A percentile compares a stretch with the other conserved stretches of the same genome.
Conservation (phyloP, 306 rosid species). For the Phaseolus lunatus region DNA sequence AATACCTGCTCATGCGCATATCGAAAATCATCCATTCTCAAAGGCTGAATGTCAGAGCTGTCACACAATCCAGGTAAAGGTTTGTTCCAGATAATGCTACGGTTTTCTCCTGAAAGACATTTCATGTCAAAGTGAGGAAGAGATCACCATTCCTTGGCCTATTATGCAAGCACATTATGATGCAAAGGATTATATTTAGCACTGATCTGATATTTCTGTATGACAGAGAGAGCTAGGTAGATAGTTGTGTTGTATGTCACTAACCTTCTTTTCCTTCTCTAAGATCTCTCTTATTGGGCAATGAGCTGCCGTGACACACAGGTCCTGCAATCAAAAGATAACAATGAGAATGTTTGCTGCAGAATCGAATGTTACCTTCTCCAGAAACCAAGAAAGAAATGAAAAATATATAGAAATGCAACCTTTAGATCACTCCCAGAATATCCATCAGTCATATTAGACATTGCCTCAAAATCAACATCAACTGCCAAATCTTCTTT, state of each 20-base stretch:
- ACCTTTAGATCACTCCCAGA: slow-evolving; percentile 98
- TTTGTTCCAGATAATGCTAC: slow-evolving; percentile 70
- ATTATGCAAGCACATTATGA: background rate
- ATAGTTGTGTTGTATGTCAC: background rate
- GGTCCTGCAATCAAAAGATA: slow-evolving; percentile 51
- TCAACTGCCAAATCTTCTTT: slow-evolving; percentile 80
- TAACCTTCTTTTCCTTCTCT: slow-evolving; percentile 66
- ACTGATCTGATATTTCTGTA: background rate
- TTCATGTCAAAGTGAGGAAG: slow-evolving; percentile 35
- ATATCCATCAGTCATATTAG: slow-evolving; percentile 90
- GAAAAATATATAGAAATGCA: slow-evolving; percentile 31
- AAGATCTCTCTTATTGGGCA: slow-evolving; percentile 57
- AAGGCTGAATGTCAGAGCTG: slow-evolving; percentile 75
- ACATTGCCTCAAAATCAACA: slow-evolving; percentile 78
- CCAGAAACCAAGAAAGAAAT: slow-evolving; percentile 28
- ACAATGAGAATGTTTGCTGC: slow-evolving; percentile 30
- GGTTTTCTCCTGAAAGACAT: slow-evolving; percentile 73
- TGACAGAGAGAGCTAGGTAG: background rate
- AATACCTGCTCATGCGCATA: slow-evolving; percentile 96
- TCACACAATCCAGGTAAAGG: slow-evolving; percentile 75
- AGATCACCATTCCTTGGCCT: slow-evolving; percentile 6
- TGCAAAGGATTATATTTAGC: background rate
- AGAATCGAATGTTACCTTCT: slow-evolving; percentile 34
- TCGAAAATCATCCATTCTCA: slow-evolving; percentile 87
- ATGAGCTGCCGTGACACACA: slow-evolving; percentile 56